Evolutionary conservation across 2,329 filamentous ascomycete genomes (phyloP), one percentile per base, ranked within the genome.

Genomic region (Epicoccum nigrum): DNA sequence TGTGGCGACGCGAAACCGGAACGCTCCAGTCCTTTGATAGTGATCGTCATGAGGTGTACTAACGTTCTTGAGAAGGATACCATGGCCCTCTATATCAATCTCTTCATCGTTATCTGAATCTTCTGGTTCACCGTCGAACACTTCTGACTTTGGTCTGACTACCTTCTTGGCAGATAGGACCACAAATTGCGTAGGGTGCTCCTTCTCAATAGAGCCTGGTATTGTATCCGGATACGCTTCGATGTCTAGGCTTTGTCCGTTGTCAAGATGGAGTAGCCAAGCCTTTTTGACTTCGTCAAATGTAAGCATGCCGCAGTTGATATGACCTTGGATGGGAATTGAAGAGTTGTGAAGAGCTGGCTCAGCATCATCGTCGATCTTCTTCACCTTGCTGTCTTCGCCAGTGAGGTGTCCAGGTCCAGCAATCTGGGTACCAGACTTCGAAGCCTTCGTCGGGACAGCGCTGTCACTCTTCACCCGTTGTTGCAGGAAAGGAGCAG

Each of bases 191-290:
- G 49, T 4, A 16, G 19, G 9, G 21, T 40, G n/a, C 48, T 50
- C 15, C 12, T 37, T 4, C 13, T 51, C 28, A 12, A n/a, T 37
- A 5, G 30, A 15, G 11, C 52, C 44, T 2, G 59, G 61, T 8
- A 54, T 42, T 1, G 45, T 49, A 23, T 64, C 61, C 1, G 61
- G 61, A 42, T 58, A 60, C 2, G 53, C 59, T 32, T 60, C 59
- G 7, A 62, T 46, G 3, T 47, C 45, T 5, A 38, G 33, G 19
- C 39, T 21, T 9, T 13, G 4, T 15, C 37, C 13, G 6, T 45
- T 46, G 11, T 43, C 23, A 13, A 49, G 25, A 12, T 32, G 40
- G 11, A 62, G 51, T 2, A 44, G 13, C 57, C 57, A 62, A n/a
- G 21, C 38, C 7, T 51, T 45, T 11, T 21, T 44, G 11, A n/a